Base-by-base conservation (phyloP, 805 yeast species). In the Nakazawaea anatomiae region DNA sequence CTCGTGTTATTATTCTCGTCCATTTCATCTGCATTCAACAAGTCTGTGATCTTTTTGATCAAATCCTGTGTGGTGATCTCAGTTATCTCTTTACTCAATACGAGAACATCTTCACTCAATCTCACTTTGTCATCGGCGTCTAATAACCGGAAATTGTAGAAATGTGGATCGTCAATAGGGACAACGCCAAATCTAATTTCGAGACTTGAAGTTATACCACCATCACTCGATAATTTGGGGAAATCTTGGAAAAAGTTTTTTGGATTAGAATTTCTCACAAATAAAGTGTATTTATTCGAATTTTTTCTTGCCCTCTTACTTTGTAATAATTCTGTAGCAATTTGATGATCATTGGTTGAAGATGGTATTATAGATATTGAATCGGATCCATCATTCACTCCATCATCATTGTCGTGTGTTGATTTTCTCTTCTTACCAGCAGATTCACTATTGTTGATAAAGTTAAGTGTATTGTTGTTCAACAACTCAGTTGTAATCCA, bases 211-310 rank as follows among this genome's bases (percentile, higher is more conserved):
- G 35, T 11, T 9, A 11, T 32, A 10, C 10, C 40, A 12, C 30
- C 39, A 18, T 38, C 45, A 5, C 42, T 36, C 5, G 42, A 25
- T 34, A 50, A 50, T 6, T 39, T 41, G n/a, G 53, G 53, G 44
- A 51, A 51, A 34, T 42, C 35, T 9, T 29, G 28, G 36, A 46
- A 46, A 29, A 51, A 51, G 7, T 42, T 46, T 25, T 39, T 29
- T n/a, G 53, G 50, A 31, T 46, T 42, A 34, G 39, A 18, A 46
- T 31, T 34, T 14, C 38, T 38, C 18, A 49, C 34, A 8, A 35
- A 28, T 7, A 48, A 36, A n/a, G 29, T 32, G 44, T 28, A 48
- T 25, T 36, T 5, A 12, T 42, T 47, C 30, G 12, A n/a, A 11
- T 29, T 25, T 8, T 28, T 39, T 46, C 43, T 46, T 29, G 48